Evolutionary conservation across 371 early-diverging fungal species (phyloP).

Genomic region (Basidiobolus meristosporus): DNA sequence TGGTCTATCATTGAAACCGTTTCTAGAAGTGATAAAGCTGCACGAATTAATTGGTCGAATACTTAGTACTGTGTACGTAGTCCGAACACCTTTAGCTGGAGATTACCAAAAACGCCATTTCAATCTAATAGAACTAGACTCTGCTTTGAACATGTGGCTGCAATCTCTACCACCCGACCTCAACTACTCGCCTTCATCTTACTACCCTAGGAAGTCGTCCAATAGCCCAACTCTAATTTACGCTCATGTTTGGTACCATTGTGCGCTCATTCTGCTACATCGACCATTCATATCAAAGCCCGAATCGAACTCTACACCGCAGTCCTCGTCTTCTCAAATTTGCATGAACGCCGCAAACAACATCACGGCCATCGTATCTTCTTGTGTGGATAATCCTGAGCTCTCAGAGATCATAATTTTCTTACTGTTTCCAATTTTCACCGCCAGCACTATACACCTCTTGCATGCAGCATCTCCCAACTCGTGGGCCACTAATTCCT

Average conservation of each 20-base stretch:
- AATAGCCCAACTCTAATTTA: conserved; percentile 11
- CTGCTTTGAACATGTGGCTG: no score
- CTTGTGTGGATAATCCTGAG: not conserved
- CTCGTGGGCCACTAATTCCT: not conserved
- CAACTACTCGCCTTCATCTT: no score
- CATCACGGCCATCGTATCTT: conserved; percentile 2
- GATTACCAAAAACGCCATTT: no score
- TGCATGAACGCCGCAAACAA: conserved; percentile 6
- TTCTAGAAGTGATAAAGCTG: no score
- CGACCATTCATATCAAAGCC: conserved; percentile 24
- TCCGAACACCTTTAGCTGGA: no score
- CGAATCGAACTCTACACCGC: conserved; percentile 3
- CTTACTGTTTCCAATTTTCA: conserved; percentile 1
- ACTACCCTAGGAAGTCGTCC: not conserved
- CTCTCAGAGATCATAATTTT: not conserved
- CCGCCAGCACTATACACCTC: conserved; percentile 3
- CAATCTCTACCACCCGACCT: no score
- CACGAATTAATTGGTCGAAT: no score
- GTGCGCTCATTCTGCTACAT: conserved; percentile 56
- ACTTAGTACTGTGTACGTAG: no score
- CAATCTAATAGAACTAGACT: no score
- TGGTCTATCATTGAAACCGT: no score
- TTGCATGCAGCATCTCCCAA: conserved; percentile 3
- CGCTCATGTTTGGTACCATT: conserved; percentile 56
- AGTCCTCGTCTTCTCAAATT: conserved; percentile 2